phyloP scores from a whole-genome alignment of 2,329 filamentous ascomycete genomes.

The Fusarium gaditjirri region DNA sequence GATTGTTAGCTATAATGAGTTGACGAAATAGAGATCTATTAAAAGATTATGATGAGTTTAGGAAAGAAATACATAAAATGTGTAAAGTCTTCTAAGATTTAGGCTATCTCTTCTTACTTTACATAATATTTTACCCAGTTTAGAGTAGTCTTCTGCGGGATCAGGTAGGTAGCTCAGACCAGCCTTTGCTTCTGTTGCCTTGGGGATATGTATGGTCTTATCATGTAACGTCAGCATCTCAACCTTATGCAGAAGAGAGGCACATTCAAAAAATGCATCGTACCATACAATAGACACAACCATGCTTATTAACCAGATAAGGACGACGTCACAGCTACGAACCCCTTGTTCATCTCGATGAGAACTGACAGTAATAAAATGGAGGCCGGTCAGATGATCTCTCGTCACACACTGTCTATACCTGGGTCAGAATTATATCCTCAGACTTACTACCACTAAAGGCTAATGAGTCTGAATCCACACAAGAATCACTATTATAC shows the following conservation, averaged over 20 bases:
- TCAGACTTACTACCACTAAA: no score
- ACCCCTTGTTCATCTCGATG: fast-evolving
- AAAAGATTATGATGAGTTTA: background rate
- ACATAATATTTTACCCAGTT: fast-evolving
- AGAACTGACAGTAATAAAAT: fast-evolving
- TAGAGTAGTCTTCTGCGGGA: background rate
- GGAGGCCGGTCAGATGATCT: background rate
- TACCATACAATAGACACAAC: fast-evolving
- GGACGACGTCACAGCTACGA: background rate
- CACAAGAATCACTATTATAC: fast-evolving
- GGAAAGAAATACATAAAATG: background rate
- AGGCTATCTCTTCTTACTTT: background rate
- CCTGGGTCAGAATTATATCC: fast-evolving
- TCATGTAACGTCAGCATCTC: background rate
- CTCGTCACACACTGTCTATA: fast-evolving
- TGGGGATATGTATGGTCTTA: background rate
- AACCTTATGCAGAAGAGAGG: background rate
- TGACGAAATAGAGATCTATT: no score
- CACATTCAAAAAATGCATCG: background rate
- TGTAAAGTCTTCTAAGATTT: background rate
- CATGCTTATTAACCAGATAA: fast-evolving
- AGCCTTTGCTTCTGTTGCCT: background rate
- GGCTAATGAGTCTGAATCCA: background rate
- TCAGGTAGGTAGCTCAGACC: background rate
- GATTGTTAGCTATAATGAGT: no score